Evolutionary conservation across 257 asterid genomes (phyloP).

Genomic region (Solanum clarkiae): DNA sequence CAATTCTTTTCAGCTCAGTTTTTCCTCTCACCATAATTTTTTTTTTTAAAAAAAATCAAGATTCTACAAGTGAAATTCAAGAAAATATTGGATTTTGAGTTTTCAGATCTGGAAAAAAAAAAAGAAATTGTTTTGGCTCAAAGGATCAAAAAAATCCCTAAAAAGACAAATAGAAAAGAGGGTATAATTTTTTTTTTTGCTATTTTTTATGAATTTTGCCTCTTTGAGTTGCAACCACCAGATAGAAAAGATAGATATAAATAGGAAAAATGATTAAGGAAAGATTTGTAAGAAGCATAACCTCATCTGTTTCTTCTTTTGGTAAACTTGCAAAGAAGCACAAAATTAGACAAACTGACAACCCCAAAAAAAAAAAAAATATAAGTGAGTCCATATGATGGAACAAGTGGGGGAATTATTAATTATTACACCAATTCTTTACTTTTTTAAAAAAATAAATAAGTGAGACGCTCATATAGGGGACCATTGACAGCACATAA

Average conservation of each 20-base stretch:
- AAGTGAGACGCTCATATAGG: neutral
- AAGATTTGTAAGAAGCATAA: slow-evolving; percentile 1
- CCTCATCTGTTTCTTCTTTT: slow-evolving; percentile 27
- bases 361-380: neutral
- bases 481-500: neutral
- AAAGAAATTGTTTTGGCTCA: neutral
- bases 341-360: neutral
- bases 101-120: slow-evolving; percentile 24
- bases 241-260: neutral
- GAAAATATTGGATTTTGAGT: neutral
- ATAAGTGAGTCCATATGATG: neutral
- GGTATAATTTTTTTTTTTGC: neutral
- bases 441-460: neutral
- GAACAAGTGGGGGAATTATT: neutral
- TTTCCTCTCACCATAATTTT: slow-evolving; percentile 48
- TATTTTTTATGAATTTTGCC: neutral
- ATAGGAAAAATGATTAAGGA: slow-evolving; percentile 6
- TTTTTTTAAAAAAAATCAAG: neutral
- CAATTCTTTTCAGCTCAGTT: slow-evolving; percentile 43
- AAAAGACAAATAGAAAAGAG: neutral
- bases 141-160: slow-evolving; percentile 10
- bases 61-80: neutral
- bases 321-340: slow-evolving; percentile 14
- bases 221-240: neutral
- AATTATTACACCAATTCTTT: neutral